Conservation (phyloP, 1,284 basidiomycete species). For the Puccinia novopanici region DNA sequence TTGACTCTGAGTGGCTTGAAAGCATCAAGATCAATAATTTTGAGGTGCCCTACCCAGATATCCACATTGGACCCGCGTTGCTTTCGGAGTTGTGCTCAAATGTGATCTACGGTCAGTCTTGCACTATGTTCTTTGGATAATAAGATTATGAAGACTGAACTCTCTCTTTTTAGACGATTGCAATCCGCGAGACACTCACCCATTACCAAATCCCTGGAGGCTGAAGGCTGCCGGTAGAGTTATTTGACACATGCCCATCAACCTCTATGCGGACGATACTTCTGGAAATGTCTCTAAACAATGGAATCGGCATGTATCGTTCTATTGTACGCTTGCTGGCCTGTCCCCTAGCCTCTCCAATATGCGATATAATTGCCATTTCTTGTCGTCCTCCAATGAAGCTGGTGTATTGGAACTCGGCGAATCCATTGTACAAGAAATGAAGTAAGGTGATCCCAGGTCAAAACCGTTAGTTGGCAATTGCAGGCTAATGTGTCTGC, state of each 20-base stretch:
- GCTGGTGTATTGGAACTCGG: neutral
- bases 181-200: neutral
- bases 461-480: too few species aligned
- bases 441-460: too few species aligned
- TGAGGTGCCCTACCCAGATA: neutral
- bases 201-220: neutral
- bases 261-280: neutral
- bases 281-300: neutral
- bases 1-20: neutral
- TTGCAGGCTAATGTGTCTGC: too few species aligned
- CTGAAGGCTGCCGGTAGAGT: neutral
- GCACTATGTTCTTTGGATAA: neutral
- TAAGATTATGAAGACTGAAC: too few species aligned
- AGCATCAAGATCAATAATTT: neutral
- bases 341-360: neutral
- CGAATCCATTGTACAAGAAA: neutral
- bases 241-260: neutral
- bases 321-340: neutral
- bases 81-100: neutral
- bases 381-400: neutral
- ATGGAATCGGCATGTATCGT: neutral
- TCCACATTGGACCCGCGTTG: neutral
- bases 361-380: constrained; percentile 3
- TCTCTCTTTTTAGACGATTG: neutral
- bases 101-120: neutral